These are phyloP conservation scores for Lasiosphaeria miniovina DNA, from an alignment of 495 filamentous ascomycete genomes.

Conservation along the genomic window DNA sequence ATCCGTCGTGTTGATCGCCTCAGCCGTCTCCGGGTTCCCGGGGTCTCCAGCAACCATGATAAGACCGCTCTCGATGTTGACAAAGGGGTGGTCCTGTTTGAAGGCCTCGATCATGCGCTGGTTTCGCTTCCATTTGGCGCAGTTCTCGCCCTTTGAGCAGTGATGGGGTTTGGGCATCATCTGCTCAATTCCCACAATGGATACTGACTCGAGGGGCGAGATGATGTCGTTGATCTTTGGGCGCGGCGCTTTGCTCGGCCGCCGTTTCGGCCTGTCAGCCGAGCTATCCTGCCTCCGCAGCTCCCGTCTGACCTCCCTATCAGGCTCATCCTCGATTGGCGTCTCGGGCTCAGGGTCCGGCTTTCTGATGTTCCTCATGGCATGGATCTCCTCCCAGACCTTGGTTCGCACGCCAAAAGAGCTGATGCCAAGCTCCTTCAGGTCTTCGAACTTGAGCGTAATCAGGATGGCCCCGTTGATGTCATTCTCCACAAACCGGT, in stretches of 20 bases:
- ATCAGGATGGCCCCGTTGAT: conserved; percentile 83
- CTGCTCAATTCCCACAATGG: conserved; percentile 90
- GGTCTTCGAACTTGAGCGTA: conserved; percentile 81
- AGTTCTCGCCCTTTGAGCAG: conserved; percentile 89
- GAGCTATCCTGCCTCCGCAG: conserved; percentile 36
- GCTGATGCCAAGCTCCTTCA: conserved; percentile 90
- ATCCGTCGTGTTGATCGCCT: conserved; percentile 35
- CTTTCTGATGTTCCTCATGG: conserved; percentile 59
- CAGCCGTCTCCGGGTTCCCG: conserved; percentile 64
- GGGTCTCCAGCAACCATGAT: conserved; percentile 67
- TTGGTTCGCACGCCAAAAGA: conserved; percentile 89
- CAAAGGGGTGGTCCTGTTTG: conserved; percentile 65
- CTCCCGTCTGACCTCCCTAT: conserved; percentile 40
- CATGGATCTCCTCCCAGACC: conserved; percentile 79
- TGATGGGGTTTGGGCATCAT: conserved; percentile 76
- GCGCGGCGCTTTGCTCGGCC: conserved; percentile 39
- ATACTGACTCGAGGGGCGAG: conserved; percentile 75
- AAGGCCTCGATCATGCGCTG: conserved; percentile 65
- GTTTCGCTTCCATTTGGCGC: conserved; percentile 73
- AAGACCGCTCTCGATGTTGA: conserved; percentile 54
- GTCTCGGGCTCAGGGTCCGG: conserved; percentile 54
- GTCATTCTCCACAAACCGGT: conserved; percentile 85
- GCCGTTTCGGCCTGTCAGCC: conserved; percentile 33
- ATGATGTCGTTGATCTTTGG: conserved; percentile 59
- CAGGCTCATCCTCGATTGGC: conserved; percentile 54